Evolutionary conservation across 2,329 filamentous ascomycete species (phyloP).

Genomic region (Monosporascus sp.): DNA sequence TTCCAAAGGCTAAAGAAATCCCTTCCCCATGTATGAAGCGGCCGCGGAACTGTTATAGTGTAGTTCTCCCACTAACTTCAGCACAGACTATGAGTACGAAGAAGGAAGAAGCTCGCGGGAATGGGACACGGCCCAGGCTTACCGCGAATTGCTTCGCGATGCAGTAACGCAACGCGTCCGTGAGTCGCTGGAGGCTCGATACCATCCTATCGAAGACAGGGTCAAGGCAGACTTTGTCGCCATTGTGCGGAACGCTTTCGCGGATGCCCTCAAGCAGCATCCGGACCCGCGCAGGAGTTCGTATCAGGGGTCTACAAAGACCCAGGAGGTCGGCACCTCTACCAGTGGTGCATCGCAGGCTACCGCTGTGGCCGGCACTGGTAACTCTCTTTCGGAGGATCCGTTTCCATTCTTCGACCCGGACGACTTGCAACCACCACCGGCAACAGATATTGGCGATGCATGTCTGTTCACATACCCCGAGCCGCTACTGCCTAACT

Average conservation of each 20-base stretch:
- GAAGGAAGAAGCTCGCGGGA: not conserved
- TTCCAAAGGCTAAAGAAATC: not conserved
- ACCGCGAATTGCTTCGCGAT: not conserved
- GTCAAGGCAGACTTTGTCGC: not conserved
- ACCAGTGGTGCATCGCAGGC: too few relatives aligned
- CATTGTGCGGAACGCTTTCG: not conserved
- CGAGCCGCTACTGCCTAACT: too few relatives aligned
- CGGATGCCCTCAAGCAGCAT: not conserved
- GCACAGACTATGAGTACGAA: not conserved
- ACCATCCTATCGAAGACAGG: not conserved
- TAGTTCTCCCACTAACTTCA: not conserved
- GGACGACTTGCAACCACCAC: too few relatives aligned
- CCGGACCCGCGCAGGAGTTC: too few relatives aligned
- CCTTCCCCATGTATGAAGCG: constrained; percentile 2
- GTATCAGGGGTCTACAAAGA: too few relatives aligned
- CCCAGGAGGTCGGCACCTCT: too few relatives aligned
- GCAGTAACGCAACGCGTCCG: not conserved
- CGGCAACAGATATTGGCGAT: too few relatives aligned
- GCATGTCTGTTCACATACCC: too few relatives aligned
- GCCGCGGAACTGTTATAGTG: not conserved
- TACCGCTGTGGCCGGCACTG: too few relatives aligned
- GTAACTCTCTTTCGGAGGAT: too few relatives aligned
- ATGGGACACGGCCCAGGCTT: not conserved
- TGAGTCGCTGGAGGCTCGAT: not conserved
- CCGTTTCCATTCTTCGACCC: too few relatives aligned